Evolutionary conservation across 495 filamentous ascomycete species (phyloP), one percentile per base, ranked within the genome.

Genomic region (Annulohypoxylon stygium): DNA sequence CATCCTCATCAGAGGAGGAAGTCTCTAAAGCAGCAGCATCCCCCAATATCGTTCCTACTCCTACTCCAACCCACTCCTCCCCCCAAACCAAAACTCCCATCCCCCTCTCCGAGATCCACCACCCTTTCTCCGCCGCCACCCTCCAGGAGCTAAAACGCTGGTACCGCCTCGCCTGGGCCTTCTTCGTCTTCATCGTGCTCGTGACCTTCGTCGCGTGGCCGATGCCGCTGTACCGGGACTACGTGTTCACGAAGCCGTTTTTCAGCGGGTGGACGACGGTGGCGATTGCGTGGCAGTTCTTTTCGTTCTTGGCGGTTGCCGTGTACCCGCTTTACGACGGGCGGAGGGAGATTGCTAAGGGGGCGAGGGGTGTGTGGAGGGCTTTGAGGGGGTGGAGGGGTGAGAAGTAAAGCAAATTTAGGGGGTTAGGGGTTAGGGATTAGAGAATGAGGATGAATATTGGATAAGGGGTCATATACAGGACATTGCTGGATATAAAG

Each of bases 191-290:
- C 76, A 85, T 95, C 82, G 91, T 92, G 0, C 64, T 95, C 0
- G 84, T 87, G 16, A 79, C 95, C 25, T 81, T 97, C 9, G 83
- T 97, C 20, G 85, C 94, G 51, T 97, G 93, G 93, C 93, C 93
- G 3, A 93, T 95, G 82, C 93, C 93, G 0, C 88, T 97, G 88
- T 97, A 94, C 76, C 92, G 83, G 3, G 87, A 87, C 12, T 97
- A 97, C 74, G 83, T 95, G 16, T 95, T 95, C 81, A 90, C 88
- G 78, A 90, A 89, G 83, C 83, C 86, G 70, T 95, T 95, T 82
- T 95, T 95, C 82, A 91, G 91, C 0, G 92, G 92, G 12, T 95
- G 93, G 93, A 87, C 93, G 11, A 78, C 85, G 37, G 91, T 95
- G 8, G 58, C 71, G 50, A 34, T 69, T 58, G 39, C 69, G 67